phyloP scores from a whole-genome alignment of 169 alveolate species.

The Plasmodium cynomolgi region DNA sequence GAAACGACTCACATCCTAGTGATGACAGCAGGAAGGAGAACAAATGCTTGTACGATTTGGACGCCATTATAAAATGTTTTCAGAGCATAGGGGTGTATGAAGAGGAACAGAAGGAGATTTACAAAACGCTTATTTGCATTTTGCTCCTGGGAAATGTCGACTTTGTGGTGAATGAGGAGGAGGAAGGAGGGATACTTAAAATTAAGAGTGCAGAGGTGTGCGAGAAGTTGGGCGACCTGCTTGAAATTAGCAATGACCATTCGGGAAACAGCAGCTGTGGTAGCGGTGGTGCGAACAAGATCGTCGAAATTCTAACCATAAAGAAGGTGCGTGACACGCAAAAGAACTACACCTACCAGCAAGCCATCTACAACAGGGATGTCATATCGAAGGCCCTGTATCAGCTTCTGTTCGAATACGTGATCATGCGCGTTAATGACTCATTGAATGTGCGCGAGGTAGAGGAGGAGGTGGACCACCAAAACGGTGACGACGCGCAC shows the following conservation, averaged over 20 bases:
- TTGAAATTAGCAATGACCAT: conserved; percentile 34
- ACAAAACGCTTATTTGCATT: conserved; percentile 68
- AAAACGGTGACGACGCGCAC: not conserved
- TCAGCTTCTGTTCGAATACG: conserved; percentile 78
- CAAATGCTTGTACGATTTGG: conserved; percentile 38
- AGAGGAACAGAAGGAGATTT: conserved; percentile 76
- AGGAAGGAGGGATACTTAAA: conserved; percentile 38
- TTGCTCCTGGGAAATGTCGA: conserved; percentile 74
- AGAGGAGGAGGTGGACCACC: not conserved
- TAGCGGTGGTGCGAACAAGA: conserved; percentile 4
- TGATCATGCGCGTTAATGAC: conserved; percentile 80
- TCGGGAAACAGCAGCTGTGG: not conserved
- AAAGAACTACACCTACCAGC: conserved; percentile 77
- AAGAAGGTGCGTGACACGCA: conserved; percentile 78
- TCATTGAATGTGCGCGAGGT: conserved; percentile 51
- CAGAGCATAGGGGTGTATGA: conserved; percentile 72
- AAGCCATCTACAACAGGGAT: conserved; percentile 80
- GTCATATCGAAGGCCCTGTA: conserved; percentile 83
- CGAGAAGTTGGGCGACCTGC: conserved; percentile 10
- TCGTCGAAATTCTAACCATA: conserved; percentile 78
- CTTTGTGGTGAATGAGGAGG: conserved; percentile 21
- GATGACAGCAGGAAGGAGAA: conserved; percentile 3
- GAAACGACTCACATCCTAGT: not conserved
- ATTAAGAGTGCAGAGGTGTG: conserved; percentile 49
- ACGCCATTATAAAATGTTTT: conserved; percentile 55